Base-by-base conservation (phyloP, 306 rosid species). In the Rubus parviflorus region DNA sequence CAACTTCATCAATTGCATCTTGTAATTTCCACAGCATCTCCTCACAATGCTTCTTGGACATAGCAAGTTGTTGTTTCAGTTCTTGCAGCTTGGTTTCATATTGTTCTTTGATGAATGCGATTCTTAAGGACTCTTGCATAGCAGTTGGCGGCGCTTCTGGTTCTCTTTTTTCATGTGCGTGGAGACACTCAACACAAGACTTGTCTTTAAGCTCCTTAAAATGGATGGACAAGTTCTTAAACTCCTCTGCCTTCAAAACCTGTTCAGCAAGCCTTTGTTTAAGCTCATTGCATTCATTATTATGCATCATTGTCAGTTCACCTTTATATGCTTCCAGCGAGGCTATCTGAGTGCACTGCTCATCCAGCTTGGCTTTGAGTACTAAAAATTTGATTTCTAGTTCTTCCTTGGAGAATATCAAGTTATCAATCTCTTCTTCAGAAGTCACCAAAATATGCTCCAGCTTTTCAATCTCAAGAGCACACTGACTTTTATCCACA, bases 11-110 rank as follows among this genome's bases (percentile, higher is more conserved):
- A 52, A 85, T 77, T 73, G 98, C 98, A 80, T 86, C 91, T 85
- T 96, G 99, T 62, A 96, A 84, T 77, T 93, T 96, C 97, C 90
- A 87, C 73, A 96, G 88, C 92, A 96, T 92, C 88, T 93, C 97
- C 72, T 89, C 99, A 22, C 87, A 78, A 62, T 96, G 99, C 84
- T 88, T 92, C 79, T 92, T 87, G 61, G 98, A 92, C 75, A 89
- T 74, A 75, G 94, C 86, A 76, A 92, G 92, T 75, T 88, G 96
- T 41, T 89, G 97, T 73, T 85, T 93, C 77, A 89, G 83, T 86
- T 96, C 99, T 85, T 92, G 97, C 89, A 96, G 83, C 88, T 86
- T 96, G 38, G 97, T 86, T 87, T 96, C 99, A 73, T 91, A 91
- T 73, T 96, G 99, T 71, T 96, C 99, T 90, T 91, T 92, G 87